These are phyloP conservation scores for Zygnema cylindricum DNA, from an alignment of 139 green algal genomes.

Conservation along the genomic window DNA sequence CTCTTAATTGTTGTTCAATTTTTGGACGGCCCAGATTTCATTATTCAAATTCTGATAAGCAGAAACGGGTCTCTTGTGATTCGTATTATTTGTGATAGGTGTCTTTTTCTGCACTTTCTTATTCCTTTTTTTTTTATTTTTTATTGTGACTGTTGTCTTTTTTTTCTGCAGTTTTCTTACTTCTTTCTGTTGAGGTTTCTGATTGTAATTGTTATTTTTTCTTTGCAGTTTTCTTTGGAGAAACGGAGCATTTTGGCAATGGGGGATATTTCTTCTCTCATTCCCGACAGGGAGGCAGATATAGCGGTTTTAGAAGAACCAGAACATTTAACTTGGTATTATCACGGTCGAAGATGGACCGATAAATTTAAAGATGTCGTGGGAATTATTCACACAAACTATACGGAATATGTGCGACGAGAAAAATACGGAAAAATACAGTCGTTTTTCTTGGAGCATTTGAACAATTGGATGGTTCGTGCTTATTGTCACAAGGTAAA, in stretches of 20 bases:
- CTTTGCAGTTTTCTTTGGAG: conserved; percentile 80
- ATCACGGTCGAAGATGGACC: conserved; percentile 94
- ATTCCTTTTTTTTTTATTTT: not conserved
- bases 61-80: too few species aligned
- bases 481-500: conserved; percentile 91
- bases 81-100: conserved; percentile 17
- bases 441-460: conserved; percentile 70
- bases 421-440: conserved; percentile 82
- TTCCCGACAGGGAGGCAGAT: conserved; percentile 91
- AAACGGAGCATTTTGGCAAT: conserved; percentile 94
- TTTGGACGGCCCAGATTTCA: too few species aligned
- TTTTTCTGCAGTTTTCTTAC: not conserved
- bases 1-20: too few species aligned
- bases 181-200: not conserved
- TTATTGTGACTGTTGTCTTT: not conserved
- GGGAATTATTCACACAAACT: conserved; percentile 99
- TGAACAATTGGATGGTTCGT: conserved; percentile 86
- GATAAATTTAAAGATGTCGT: conserved; percentile 97
- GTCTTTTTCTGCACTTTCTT: too few species aligned
- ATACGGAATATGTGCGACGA: conserved; percentile 93
- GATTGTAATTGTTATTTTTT: not conserved
- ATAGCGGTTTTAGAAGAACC: conserved; percentile 98
- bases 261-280: conserved; percentile 92
- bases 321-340: conserved; percentile 99
- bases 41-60: too few species aligned